phyloP scores from a whole-genome alignment of 495 filamentous ascomycete species.

The Rhizodiscina lignyota region DNA sequence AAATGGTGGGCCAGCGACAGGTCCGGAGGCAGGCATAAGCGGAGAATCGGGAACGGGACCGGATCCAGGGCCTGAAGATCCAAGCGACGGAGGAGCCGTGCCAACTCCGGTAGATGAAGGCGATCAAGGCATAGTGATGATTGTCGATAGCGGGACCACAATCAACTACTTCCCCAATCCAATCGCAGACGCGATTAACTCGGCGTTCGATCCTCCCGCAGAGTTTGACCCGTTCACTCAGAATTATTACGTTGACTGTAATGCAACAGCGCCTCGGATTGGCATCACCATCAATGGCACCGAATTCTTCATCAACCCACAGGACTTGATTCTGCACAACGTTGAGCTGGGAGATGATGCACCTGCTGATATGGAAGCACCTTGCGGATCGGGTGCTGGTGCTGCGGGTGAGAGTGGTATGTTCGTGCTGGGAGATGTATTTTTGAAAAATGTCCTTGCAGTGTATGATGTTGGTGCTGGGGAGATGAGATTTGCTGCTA shows the following conservation, averaged over 20 bases:
- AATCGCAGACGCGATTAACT: slow-evolving; percentile 33
- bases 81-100: too few species aligned
- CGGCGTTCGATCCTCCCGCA: slow-evolving; percentile 36
- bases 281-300: slow-evolving; percentile 32
- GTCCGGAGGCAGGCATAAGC: too few species aligned
- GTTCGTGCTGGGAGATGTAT: slow-evolving; percentile 41
- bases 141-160: slow-evolving; percentile 28
- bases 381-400: slow-evolving; percentile 26
- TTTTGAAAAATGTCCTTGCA: slow-evolving; percentile 45
- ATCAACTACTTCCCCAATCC: slow-evolving; percentile 23
- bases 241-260: slow-evolving; percentile 36
- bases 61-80: too few species aligned
- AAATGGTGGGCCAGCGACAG: too few species aligned
- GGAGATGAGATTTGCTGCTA: not conserved
- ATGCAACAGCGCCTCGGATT: slow-evolving; percentile 34
- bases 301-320: slow-evolving; percentile 34
- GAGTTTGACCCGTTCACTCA: slow-evolving; percentile 26
- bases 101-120: too few species aligned
- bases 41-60: not conserved
- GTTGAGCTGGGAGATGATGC: slow-evolving; percentile 24
- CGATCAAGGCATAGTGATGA: slow-evolving; percentile 16
- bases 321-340: slow-evolving; percentile 34
- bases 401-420: slow-evolving; percentile 4
- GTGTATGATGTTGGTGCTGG: slow-evolving; percentile 42
- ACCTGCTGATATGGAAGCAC: slow-evolving; percentile 12